A percentile compares a stretch with the other conserved stretches of the same genome.
phyloP scores from a whole-genome alignment of 352 stramenopile species.

The Phytophthora nicotianae region DNA sequence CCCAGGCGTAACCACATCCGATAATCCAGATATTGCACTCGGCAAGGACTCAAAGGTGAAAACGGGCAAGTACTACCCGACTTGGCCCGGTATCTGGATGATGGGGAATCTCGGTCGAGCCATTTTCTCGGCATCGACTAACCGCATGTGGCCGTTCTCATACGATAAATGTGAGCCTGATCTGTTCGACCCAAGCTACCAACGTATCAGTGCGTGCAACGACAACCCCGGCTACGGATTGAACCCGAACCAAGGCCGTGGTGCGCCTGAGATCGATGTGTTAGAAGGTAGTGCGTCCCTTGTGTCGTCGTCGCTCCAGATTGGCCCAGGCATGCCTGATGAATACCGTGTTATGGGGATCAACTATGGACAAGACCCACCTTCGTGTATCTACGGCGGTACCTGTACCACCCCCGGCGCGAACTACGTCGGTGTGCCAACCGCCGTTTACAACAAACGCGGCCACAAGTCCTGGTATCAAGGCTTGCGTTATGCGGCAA shows the following conservation, averaged over 20 bases:
- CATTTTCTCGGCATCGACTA: conserved; percentile 95
- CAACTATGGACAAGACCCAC: conserved; percentile 19
- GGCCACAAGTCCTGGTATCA: conserved; percentile 64
- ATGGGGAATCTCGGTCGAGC: conserved; percentile 95
- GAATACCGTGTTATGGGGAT: conserved; percentile 61
- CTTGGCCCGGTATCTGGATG: conserved; percentile 97
- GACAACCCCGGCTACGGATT: conserved; percentile 89
- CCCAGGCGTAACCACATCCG: conserved; percentile 64
- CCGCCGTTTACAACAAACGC: conserved; percentile 36
- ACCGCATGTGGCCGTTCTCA: conserved; percentile 96
- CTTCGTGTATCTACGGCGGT: conserved; percentile 43
- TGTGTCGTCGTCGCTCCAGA: conserved; percentile 91
- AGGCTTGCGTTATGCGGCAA: conserved; percentile 58
- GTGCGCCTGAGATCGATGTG: conserved; percentile 95
- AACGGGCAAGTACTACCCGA: conserved; percentile 70
- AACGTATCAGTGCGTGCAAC: conserved; percentile 91
- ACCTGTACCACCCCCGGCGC: conserved; percentile 46
- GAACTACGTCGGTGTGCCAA: conserved; percentile 50
- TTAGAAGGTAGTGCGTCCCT: conserved; percentile 82
- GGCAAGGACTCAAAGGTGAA: conserved; percentile 57
- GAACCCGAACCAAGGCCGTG: conserved; percentile 81
- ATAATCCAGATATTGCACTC: conserved; percentile 48
- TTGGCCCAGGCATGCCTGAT: conserved; percentile 73
- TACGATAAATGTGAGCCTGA: conserved; percentile 91
- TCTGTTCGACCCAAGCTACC: conserved; percentile 53